Evolutionary conservation across 140 eudicot species (phyloP), one percentile per base, ranked within the genome.

Genomic region (Bidens hawaiensis): DNA sequence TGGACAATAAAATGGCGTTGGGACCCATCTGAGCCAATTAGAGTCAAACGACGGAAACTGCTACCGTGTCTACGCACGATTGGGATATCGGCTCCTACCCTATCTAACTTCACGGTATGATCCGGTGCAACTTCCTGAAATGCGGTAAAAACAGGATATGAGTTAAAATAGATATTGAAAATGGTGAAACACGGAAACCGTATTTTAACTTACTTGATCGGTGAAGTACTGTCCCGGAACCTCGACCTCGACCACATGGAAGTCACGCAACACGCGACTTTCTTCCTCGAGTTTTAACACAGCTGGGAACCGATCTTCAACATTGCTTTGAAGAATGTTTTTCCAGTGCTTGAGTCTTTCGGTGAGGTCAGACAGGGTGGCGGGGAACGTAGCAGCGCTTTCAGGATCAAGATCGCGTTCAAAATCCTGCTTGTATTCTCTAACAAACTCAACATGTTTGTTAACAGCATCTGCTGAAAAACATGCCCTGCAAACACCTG

Each of bases 321-420:
- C 99, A 49, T 94, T 94, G 81, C 99, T 83, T 68, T 94, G 97
- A 28, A 94, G 94, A 47, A 94, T 82, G 75, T 89, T 94, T 71
- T 94, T 94, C 99, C 99, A 94, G 78, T 89, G 99, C 64, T 94
- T 94, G 28, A 94, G 73, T 24, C 97, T 70, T 75, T 85, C 99
- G n/a, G 99, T 94, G 26, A 94, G 83, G 69, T 94, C 99, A 62
- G 97, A 85, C 40, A 94, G 79, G 43, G 99, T 88, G 15, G 94
- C 94, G 1, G 99, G 99, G 65, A 94, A 94, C 15, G 99, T 83
- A 52, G 94, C 66, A 21, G 88, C 72, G 70, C 95, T 89, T 51
- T 94, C 99, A 38, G 99, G 99, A 78, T 94, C 99, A 70, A 94
- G 99, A 67, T 94, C 99, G 48, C 99, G 97, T 64, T 94, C 99